Conservation (phyloP, 2,329 filamentous ascomycete genomes). For the Fusarium sp. region DNA sequence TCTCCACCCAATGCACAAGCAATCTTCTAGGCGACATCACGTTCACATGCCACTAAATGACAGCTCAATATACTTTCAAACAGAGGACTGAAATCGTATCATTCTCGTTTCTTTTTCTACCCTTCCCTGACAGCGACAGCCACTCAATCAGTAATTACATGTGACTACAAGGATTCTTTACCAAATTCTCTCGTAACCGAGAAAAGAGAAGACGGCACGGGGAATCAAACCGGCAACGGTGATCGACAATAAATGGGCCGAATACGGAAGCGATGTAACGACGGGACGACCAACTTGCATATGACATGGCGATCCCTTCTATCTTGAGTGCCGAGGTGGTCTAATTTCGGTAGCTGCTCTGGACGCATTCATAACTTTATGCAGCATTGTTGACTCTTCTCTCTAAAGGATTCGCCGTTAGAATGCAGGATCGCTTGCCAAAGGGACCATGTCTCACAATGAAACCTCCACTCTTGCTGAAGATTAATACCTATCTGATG, state of each 20-base stretch:
- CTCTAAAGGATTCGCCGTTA: fast-evolving
- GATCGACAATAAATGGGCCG: not conserved
- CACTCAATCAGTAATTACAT: not conserved
- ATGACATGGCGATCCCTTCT: not conserved
- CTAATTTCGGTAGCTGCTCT: not conserved
- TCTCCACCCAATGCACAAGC: constrained; percentile 27
- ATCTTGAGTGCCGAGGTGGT: not conserved
- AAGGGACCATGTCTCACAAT: not conserved
- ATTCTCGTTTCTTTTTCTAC: not conserved
- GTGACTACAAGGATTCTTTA: not conserved
- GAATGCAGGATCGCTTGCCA: not conserved
- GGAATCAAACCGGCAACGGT: not conserved
- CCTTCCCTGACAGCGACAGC: not conserved
- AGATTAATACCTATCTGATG: not conserved
- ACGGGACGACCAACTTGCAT: not conserved
- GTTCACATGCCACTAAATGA: not conserved
- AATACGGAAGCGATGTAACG: not conserved
- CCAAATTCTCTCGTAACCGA: not conserved
- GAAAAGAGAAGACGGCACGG: not conserved
- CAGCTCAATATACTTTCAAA: not conserved
- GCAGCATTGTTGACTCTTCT: not conserved
- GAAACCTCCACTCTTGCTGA: not conserved
- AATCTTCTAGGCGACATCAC: constrained; percentile 3
- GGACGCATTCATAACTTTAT: not conserved
- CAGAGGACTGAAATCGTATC: not conserved